Evolutionary conservation across 78 protist species (phyloP).

Genomic region (Salpingoeca rosetta): DNA sequence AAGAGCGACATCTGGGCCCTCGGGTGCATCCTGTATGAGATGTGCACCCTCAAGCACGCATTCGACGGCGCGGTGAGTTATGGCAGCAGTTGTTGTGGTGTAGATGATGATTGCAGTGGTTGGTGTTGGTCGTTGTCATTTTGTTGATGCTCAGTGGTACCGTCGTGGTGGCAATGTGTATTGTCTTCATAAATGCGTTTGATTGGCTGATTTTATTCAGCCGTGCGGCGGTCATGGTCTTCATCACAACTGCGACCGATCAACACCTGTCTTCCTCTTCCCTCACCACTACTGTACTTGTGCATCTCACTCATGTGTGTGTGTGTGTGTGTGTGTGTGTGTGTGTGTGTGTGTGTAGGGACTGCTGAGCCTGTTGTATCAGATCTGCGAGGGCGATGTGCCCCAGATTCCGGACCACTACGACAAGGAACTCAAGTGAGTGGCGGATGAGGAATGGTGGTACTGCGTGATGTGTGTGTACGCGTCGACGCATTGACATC

Average conservation of each 20-base stretch:
- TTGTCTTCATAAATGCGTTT: not conserved
- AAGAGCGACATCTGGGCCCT: conserved; percentile 29
- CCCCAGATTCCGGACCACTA: not conserved
- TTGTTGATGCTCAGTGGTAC: too few species aligned
- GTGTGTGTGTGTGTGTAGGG: too few species aligned
- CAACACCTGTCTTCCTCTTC: too few species aligned
- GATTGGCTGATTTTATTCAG: not conserved
- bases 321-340: too few species aligned
- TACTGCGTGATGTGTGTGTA: too few species aligned
- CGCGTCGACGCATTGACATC: too few species aligned
- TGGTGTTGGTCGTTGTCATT: too few species aligned
- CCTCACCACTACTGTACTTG: too few species aligned
- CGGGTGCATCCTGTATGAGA: conserved; percentile 30
- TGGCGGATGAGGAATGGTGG: too few species aligned
- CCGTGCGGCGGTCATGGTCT: not conserved
- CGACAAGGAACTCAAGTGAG: too few species aligned
- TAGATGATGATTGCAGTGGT: not conserved
- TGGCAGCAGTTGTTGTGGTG: too few species aligned
- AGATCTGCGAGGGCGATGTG: not conserved
- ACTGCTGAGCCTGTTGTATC: not conserved
- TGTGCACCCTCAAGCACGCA: conserved; percentile 29
- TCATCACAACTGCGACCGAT: not conserved
- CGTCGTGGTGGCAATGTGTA: not conserved
- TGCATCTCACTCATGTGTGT: too few species aligned
- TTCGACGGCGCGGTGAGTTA: conserved; percentile 12